Base-by-base conservation (phyloP, 768 basidiomycete species). In the Pleurotus citrinopileatus region DNA sequence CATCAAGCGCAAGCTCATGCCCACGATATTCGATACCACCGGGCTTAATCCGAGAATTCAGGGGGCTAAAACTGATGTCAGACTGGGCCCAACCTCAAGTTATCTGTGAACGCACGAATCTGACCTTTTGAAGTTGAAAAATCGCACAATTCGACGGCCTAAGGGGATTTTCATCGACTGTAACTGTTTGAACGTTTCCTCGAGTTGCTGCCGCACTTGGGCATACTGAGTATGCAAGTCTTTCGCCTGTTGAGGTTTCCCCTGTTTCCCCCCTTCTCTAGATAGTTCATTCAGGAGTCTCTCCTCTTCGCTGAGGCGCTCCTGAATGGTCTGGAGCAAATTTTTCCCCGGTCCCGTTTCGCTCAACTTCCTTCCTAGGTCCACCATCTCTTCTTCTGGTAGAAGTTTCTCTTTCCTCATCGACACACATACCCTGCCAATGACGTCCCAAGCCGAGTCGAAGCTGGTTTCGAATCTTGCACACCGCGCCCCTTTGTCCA, bases 401-500 rank as follows among this genome's bases (percentile, higher is more conserved):
- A 34, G n/a, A 1, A 34, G 32, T n/a, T 34, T 1, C 3, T 34
- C 32, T 1, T 1, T n/a, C 10, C 32, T 34, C 32, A 34, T n/a
- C 32, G 3, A 3, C 9, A n/a, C n/a, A n/a, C n/a, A n/a, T n/a
- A n/a, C n/a, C n/a, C n/a, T n/a, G n/a, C 32, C 32, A 1, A 34
- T 34, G 10, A 34, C 32, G 10, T 34, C 1, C 32, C 32, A 34
- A n/a, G 32, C 32, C 2, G 32, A 34, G 2, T 34, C 32, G 71
- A 70, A 72, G 55, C 66, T 69, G 17, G 70, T 75, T 50, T 64
- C 77, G 26, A 68, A 70, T n/a, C 65, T 68, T 55, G 75, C 75
- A 4, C 71, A 74, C 36, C 54, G 54, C 1, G 75, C 72, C 4
- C 50, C 50, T 2, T 19, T 9, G 2, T 5, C 50, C 13, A 56